Evolutionary conservation across 345 rosid species (phyloP).

Genomic region (Jatropha curcas): DNA sequence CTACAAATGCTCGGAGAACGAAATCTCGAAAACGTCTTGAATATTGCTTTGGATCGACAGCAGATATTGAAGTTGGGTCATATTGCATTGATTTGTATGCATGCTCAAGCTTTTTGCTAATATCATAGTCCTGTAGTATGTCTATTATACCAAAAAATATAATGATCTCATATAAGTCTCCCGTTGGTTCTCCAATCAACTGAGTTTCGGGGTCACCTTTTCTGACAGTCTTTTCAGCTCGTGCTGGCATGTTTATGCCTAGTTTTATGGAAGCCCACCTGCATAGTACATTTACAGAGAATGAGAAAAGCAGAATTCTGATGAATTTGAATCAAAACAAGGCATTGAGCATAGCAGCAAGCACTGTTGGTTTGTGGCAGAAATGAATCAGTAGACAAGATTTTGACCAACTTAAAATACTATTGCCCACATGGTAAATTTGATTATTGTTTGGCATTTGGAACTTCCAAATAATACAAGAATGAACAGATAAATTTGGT

Average conservation of each 20-base stretch:
- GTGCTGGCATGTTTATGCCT: constrained; percentile 76
- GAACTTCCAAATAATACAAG: background rate
- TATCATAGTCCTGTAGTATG: constrained; percentile 96
- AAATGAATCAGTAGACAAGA: background rate
- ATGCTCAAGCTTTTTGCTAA: constrained; percentile 99
- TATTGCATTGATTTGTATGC: constrained; percentile 96
- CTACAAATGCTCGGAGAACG: constrained; percentile 73
- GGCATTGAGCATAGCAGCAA: background rate
- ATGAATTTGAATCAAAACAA: background rate
- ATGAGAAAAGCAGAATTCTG: background rate
- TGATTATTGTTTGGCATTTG: background rate
- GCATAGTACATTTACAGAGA: constrained; percentile 24
- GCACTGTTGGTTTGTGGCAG: background rate
- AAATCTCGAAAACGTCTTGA: constrained; percentile 90
- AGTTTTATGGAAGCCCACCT: constrained; percentile 68
- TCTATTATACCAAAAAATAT: constrained; percentile 87
- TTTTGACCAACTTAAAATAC: background rate
- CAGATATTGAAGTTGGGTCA: constrained; percentile 95
- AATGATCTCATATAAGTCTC: constrained; percentile 70
- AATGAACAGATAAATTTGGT: background rate
- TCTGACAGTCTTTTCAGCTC: constrained; percentile 79
- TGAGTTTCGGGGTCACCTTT: constrained; percentile 61
- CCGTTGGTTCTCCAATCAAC: constrained; percentile 87
- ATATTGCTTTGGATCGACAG: constrained; percentile 96
- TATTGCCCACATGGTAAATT: background rate